phyloP scores from a whole-genome alignment of 2,329 filamentous ascomycete species.

The Pseudomassariella vexata region DNA sequence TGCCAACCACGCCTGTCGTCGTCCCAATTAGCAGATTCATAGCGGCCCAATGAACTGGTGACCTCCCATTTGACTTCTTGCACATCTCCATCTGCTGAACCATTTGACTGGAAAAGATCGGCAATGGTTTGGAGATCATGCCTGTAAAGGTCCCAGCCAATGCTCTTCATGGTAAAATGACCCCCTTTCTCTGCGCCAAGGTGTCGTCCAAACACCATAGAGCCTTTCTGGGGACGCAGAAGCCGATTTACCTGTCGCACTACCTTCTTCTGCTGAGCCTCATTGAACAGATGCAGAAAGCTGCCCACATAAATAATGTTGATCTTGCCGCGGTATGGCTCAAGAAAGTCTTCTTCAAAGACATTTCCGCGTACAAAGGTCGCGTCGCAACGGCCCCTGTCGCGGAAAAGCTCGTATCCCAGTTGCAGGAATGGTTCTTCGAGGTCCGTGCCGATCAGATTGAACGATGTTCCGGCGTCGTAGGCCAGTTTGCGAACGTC shows the following conservation, averaged over 20 bases:
- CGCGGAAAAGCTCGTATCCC: slow-evolving; percentile 6
- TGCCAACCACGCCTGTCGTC: slow-evolving; percentile 1
- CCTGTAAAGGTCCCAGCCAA: slow-evolving; percentile 6
- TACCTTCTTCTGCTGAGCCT: slow-evolving; percentile 1
- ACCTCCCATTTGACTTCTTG: background rate
- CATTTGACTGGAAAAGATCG: background rate
- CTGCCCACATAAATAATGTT: slow-evolving; percentile 5
- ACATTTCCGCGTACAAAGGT: slow-evolving; percentile 5
- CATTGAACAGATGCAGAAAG: slow-evolving; percentile 8
- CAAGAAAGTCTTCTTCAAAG: background rate
- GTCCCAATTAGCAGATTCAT: slow-evolving; percentile 4
- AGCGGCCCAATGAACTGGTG: background rate
- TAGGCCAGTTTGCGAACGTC: slow-evolving; percentile 2
- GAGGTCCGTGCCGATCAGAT: slow-evolving; percentile 5
- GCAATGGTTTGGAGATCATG: slow-evolving; percentile 1
- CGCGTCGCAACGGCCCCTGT: slow-evolving; percentile 2
- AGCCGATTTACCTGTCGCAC: slow-evolving; percentile 2
- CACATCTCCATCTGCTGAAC: background rate
- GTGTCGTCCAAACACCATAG: slow-evolving; percentile 6
- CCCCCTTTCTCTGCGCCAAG: slow-evolving; percentile 4
- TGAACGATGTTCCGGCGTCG: slow-evolving; percentile 1
- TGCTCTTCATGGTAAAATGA: background rate
- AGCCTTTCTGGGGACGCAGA: background rate
- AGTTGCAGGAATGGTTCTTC: slow-evolving; percentile 5
- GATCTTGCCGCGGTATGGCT: slow-evolving; percentile 2